Percentiles rank a stretch among this genome's conserved stretches.
phyloP scores from a whole-genome alignment of 1,284 basidiomycete species.

The Puccinia horiana region DNA sequence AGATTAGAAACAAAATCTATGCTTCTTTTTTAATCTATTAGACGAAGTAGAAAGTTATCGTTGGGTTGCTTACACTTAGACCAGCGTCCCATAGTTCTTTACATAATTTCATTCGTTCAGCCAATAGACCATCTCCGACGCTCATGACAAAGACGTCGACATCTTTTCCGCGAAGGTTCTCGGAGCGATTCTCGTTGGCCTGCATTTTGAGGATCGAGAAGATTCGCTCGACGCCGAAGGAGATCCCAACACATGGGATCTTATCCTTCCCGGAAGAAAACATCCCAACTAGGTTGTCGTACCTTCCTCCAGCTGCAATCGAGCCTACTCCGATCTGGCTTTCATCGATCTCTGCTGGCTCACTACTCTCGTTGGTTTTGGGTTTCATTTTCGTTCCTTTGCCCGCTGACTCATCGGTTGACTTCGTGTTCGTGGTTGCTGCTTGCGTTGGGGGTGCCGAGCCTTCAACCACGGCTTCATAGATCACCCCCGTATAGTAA shows the following conservation, averaged over 20 bases:
- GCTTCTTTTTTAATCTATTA: neutral
- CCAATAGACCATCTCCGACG: conserved; percentile 83
- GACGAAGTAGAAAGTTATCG: neutral
- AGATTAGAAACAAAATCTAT: no score
- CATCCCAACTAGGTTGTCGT: conserved; percentile 94
- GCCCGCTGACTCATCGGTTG: conserved; percentile 63
- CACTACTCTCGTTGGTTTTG: conserved; percentile 64
- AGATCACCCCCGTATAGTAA: conserved; percentile 98
- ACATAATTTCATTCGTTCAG: conserved; percentile 80
- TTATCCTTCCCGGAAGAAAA: conserved; percentile 73
- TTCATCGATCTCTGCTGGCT: conserved; percentile 89
- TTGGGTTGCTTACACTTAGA: conserved; percentile 69
- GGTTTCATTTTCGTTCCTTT: conserved; percentile 59
- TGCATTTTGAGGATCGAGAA: conserved; percentile 84
- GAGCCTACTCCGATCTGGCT: conserved; percentile 91
- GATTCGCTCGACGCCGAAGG: conserved; percentile 91
- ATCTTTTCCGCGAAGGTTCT: conserved; percentile 71
- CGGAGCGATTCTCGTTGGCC: conserved; percentile 62
- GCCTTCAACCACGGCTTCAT: conserved; percentile 89
- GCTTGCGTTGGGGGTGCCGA: conserved; percentile 74
- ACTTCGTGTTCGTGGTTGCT: conserved; percentile 61
- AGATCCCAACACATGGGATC: conserved; percentile 91
- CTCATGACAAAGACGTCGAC: conserved; percentile 93
- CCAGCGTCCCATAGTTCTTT: conserved; percentile 81
- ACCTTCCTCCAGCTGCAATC: conserved; percentile 93